Base-by-base conservation (phyloP, 257 asterid genomes). In the Solanum acaule region DNA sequence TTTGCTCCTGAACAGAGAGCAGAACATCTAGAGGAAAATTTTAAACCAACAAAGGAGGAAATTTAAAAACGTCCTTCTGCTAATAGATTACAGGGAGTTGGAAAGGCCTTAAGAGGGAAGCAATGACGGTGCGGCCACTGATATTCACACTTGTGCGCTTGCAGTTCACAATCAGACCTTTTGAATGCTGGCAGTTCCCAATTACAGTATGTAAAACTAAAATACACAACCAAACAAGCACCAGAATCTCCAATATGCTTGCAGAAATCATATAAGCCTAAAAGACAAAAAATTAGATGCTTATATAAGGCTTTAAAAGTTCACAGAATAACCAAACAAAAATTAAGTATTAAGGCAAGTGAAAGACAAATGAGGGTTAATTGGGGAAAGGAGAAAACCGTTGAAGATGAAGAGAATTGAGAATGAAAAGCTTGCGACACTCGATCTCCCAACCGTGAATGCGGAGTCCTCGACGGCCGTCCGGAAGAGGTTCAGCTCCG, bases 391-490 rank as follows among this genome's bases (percentile, higher is more conserved):
- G 52, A 38, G 84, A 49, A 71, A 91, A 97, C 98, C 92, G 91
- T 91, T 95, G 93, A 33, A 93, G 94, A 88, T 91, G 92, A 52
- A 95, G 89, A 78, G 96, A 96, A 88, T 87, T 96, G 91, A 97
- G 99, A 90, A 95, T 95, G 82, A 97, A 90, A 81, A 95, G 94
- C 94, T 95, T 95, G 94, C 89, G 89, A 84, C 98, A 90, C 89
- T 97, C 98, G 90, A 97, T 95, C 93, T 96, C 98, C 98, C 94
- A 92, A 77, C 93, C 94, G 59, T 87, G 91, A 61, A 92, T 81
- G 15, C 88, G 91, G 23, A 92, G 87, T 18, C 94, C 94, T 46
- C 52, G 88, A 44, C 92, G 91, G 11, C 94, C 92, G 65, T 34
- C 93, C n/a, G 90, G 78, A 79, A 92, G 93, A 27, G 72, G 83